Evolutionary conservation across 2,329 filamentous ascomycete genomes (phyloP), one percentile per base, ranked within the genome.

Genomic region (Fusarium sp.): DNA sequence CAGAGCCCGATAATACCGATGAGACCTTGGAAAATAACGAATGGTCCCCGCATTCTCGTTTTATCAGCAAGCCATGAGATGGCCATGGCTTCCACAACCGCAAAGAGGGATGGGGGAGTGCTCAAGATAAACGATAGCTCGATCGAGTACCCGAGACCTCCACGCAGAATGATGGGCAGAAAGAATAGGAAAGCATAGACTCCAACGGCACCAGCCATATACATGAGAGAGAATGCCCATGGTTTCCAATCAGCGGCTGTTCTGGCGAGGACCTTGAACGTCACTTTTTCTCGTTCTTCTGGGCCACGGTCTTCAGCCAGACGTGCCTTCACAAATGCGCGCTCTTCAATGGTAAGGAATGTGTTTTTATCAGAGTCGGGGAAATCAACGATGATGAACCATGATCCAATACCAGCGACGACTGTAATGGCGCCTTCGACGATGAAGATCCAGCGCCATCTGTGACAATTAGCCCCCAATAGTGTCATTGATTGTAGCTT

Each of bases 391-490:
- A 68, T 68, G 40, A 68, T 62, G 25, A 68, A 68, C 65, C 65
- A 68, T 1, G 65, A 68, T 1, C 65, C 65, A 3, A 65, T 48
- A 4, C 65, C 65, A 0, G 65, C 60, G 5, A 68, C 2, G 1
- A 68, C 60, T 6, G 65, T 68, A 2, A 68, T 54, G 4, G 55
- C 52, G 13, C 65, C 65, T 17, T 68, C 65, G 1, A 68, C 17
- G n/a, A 68, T 68, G n/a, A 66, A 68, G 14, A 68, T 68, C 65
- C 65, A 66, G 1, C 65, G 50, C 65, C 65, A 68, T 30, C 64
- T 67, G 7, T 4, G 20, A 0, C 1, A 6, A 3, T 57, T 4
- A 54, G 48, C 11, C 0, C 2, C 0, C 6, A 6, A 10, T 20
- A 3, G 1, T n/a, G 7, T 0, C 3, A 8, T 5, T 13, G 11